Conservation (phyloP, 2,329 filamentous ascomycete species). For the Lithohypha guttulata region DNA sequence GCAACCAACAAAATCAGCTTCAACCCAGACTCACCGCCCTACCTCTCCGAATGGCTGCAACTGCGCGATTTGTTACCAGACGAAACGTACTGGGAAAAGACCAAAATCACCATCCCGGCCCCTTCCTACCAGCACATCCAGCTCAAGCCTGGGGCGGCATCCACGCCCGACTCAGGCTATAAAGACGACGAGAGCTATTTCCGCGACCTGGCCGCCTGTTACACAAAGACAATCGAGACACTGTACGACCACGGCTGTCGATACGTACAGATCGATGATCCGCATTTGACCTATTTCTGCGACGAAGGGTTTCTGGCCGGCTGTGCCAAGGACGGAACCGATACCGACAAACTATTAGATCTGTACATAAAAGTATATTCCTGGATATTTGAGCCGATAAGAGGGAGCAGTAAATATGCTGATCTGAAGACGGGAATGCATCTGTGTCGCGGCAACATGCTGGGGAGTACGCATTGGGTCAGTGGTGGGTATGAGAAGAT, state of each 20-base stretch:
- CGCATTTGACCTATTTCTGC: conserved; percentile 62
- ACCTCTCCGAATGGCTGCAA: conserved; percentile 15
- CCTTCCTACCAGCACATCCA: conserved; percentile 27
- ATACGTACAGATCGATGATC: conserved; percentile 60
- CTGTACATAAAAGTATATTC: conserved; percentile 62
- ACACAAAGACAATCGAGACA: conserved; percentile 49
- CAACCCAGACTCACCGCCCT: conserved; percentile 10
- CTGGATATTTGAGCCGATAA: conserved; percentile 48
- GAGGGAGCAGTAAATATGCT: conserved; percentile 35
- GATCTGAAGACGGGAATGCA: conserved; percentile 14
- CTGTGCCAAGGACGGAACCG: conserved; percentile 57
- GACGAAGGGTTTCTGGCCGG: conserved; percentile 60
- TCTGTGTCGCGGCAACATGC: conserved; percentile 16
- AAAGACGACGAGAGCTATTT: conserved; percentile 50
- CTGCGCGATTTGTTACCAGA: conserved; percentile 11
- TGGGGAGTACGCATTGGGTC: conserved; percentile 11
- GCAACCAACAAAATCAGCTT: conserved; percentile 11
- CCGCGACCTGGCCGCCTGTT: conserved; percentile 53
- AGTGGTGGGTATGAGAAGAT: conserved; percentile 16
- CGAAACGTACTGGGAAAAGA: conserved; percentile 5
- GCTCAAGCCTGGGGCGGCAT: conserved; percentile 42
- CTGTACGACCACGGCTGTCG: conserved; percentile 53
- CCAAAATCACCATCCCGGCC: conserved; percentile 14
- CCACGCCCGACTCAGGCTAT: conserved; percentile 42
- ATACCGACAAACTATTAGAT: conserved; percentile 61